Evolutionary conservation across 441 rosid genomes (phyloP).

Genomic region (Populus hybrid): DNA sequence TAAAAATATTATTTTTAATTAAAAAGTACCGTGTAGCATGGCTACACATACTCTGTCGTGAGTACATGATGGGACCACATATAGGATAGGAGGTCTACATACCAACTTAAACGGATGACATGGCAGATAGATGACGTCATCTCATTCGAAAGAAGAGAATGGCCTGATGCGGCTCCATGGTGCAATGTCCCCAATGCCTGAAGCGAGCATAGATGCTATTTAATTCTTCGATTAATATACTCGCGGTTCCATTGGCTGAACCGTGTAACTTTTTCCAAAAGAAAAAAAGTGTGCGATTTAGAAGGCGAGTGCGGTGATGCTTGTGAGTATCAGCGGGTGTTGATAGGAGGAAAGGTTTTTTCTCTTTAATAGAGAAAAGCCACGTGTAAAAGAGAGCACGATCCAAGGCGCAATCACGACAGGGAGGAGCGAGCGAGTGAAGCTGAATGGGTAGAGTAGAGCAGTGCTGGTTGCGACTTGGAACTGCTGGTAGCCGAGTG

Average conservation of each 20-base stretch:
- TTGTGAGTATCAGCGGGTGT: neutral
- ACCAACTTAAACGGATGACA: no score
- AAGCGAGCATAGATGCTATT: neutral
- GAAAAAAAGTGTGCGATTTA: neutral
- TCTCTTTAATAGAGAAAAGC: neutral
- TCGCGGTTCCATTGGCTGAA: neutral
- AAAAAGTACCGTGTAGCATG: no score
- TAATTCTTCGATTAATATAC: neutral
- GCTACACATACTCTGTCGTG: no score
- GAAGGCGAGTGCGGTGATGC: neutral
- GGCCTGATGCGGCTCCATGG: no score
- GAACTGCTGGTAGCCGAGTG: neutral
- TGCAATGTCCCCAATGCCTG: neutral
- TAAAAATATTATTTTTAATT: no score
- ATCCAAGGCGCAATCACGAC: neutral
- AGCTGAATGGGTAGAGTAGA: constrained; percentile 10
- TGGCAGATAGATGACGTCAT: no score
- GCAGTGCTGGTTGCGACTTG: neutral
- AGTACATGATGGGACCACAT: no score
- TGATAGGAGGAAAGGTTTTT: neutral
- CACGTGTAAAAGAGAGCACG: neutral
- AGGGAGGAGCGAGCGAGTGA: neutral
- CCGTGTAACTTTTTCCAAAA: neutral
- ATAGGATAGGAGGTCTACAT: no score
- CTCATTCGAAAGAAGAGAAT: no score